Conservation (phyloP, 805 yeast genomes). For the Starmera caribaea region DNA sequence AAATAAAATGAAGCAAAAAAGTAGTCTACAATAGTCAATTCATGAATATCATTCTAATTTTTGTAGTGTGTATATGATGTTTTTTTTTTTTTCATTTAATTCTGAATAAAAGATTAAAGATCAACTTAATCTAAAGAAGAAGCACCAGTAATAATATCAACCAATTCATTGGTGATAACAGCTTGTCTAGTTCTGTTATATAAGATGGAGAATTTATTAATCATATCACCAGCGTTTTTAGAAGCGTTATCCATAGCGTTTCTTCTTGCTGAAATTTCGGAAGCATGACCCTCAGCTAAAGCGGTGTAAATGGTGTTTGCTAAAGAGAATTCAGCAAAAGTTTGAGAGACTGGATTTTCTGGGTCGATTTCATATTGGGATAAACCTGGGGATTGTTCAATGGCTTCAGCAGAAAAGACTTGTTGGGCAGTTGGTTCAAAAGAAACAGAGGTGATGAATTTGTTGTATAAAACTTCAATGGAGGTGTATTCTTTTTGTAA, state of each 20-base stretch:
- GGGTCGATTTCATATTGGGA: slow-evolving; percentile 74
- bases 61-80: too few species aligned
- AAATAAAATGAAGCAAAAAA: too few species aligned
- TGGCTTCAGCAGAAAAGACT: slow-evolving; percentile 58
- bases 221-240: slow-evolving; percentile 99
- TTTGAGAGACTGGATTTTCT: slow-evolving; percentile 56
- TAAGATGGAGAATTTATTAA: slow-evolving; percentile 88
- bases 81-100: background rate
- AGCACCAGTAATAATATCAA: slow-evolving; percentile 99
- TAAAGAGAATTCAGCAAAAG: slow-evolving; percentile 76
- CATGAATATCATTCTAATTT: too few species aligned
- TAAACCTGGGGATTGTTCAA: slow-evolving; percentile 79
- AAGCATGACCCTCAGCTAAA: slow-evolving; percentile 96
- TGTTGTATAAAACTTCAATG: slow-evolving; percentile 79
- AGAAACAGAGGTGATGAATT: slow-evolving; percentile 78
- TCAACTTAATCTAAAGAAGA: slow-evolving; percentile 78
- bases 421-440: slow-evolving; percentile 74
- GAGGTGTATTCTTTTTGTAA: slow-evolving; percentile 53
- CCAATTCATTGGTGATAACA: slow-evolving; percentile 97
- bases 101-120: slow-evolving; percentile 8
- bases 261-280: slow-evolving; percentile 97
- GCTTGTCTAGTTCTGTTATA: slow-evolving; percentile 99
- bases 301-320: slow-evolving; percentile 88
- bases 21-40: too few species aligned
- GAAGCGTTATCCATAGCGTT: slow-evolving; percentile 99